A percentile compares a stretch with the other conserved stretches of the same genome.
These are phyloP conservation scores for Tausonia pullulans DNA, from an alignment of 1,284 basidiomycete species.

Conservation along the genomic window DNA sequence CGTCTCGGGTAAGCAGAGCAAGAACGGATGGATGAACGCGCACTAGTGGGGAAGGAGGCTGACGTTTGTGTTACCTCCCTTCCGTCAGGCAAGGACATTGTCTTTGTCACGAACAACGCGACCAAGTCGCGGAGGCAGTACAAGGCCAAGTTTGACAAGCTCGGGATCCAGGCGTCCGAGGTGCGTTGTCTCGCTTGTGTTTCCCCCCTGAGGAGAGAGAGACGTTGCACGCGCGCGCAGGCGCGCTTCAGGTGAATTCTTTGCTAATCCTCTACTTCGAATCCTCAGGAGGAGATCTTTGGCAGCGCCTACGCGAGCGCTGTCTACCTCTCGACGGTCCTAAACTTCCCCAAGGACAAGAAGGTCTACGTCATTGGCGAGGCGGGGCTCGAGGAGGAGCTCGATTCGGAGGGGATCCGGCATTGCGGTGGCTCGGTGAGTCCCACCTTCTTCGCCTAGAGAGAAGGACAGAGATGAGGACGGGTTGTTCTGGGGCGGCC, in stretches of 20 bases:
- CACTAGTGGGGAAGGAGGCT: conserved; percentile 7
- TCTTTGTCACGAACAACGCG: conserved; percentile 99
- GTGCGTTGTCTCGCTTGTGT: conserved; percentile 40
- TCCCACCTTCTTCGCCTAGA: background rate
- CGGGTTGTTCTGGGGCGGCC: no score
- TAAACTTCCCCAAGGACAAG: conserved; percentile 80
- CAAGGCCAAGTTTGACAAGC: conserved; percentile 79
- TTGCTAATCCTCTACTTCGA: background rate
- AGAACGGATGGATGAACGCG: conserved; percentile 44
- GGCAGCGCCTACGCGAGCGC: conserved; percentile 91
- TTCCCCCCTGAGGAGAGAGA: background rate
- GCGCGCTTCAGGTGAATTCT: no score
- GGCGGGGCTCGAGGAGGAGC: conserved; percentile 83
- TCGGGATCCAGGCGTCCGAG: conserved; percentile 73
- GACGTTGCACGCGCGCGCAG: no score
- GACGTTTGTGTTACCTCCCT: background rate
- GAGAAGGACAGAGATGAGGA: no score
- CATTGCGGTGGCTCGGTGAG: conserved; percentile 77
- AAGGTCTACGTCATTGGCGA: conserved; percentile 95
- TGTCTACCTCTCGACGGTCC: conserved; percentile 78
- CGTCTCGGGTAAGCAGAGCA: conserved; percentile 1
- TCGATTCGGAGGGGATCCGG: conserved; percentile 66
- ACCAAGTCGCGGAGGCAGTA: conserved; percentile 79
- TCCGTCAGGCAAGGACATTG: conserved; percentile 61
- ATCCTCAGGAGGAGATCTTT: conserved; percentile 77